Conservation (phyloP, 306 rosid species). For the Cajanus cajan region DNA sequence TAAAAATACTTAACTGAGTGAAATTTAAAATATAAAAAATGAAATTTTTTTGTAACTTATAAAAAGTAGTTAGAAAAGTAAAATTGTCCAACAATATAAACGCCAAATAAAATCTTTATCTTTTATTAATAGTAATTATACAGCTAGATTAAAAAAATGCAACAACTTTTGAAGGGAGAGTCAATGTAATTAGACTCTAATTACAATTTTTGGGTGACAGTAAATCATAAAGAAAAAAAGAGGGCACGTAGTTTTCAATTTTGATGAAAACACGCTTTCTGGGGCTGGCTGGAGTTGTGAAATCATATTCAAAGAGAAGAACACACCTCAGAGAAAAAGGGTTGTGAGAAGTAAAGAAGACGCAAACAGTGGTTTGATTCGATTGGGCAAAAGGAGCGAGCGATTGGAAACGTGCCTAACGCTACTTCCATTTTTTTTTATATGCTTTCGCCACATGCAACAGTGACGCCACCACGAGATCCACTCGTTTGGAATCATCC, state of each 20-base stretch:
- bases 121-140: too few relatives aligned
- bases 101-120: too few relatives aligned
- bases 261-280: not conserved
- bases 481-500: not conserved
- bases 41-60: too few relatives aligned
- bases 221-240: not conserved
- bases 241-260: not conserved
- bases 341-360: slow-evolving; percentile 4
- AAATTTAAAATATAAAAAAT: too few relatives aligned
- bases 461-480: not conserved
- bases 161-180: too few relatives aligned
- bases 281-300: not conserved
- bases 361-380: not conserved
- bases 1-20: too few relatives aligned
- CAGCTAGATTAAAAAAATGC: too few relatives aligned
- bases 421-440: not conserved
- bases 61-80: too few relatives aligned
- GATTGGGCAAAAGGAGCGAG: not conserved
- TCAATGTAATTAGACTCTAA: too few relatives aligned
- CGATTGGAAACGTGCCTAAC: not conserved
- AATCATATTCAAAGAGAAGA: not conserved
- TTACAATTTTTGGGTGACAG: not conserved
- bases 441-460: not conserved
- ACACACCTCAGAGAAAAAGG: not conserved
- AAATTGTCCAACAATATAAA: too few relatives aligned